Evolutionary conservation across 2,329 filamentous ascomycete species (phyloP).

Genomic region (Cercospora beticola): DNA sequence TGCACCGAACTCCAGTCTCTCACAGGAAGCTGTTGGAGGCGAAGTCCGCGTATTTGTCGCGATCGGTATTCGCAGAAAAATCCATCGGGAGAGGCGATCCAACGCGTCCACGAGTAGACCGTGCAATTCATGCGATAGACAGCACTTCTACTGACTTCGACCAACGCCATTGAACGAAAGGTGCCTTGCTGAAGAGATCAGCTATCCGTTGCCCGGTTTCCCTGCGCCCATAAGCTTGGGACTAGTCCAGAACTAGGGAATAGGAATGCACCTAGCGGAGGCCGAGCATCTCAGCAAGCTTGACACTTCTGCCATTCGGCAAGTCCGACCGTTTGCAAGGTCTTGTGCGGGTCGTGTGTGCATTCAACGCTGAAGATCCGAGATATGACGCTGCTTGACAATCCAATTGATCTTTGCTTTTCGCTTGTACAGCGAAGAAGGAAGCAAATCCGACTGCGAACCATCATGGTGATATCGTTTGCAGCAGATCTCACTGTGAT

Average conservation of each 20-base stretch:
- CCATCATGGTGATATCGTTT: background rate
- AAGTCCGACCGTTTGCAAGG: background rate
- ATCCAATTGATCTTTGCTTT: background rate
- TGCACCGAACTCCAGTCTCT: background rate
- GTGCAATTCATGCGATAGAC: background rate
- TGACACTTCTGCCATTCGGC: slow-evolving; percentile 9
- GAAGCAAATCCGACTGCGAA: background rate
- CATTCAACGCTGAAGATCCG: background rate
- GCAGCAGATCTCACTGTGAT: background rate
- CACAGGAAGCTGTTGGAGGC: background rate
- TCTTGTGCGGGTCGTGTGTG: background rate
- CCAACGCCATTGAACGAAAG: background rate
- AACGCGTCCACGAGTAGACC: background rate
- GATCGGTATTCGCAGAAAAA: too few species aligned
- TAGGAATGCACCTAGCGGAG: slow-evolving; percentile 13
- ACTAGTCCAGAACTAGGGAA: slow-evolving; percentile 10
- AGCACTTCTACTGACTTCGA: background rate
- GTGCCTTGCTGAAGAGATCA: background rate
- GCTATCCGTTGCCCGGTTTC: background rate
- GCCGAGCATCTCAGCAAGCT: slow-evolving; percentile 18
- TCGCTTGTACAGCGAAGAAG: background rate
- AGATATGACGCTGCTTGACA: background rate
- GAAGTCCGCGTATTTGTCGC: background rate
- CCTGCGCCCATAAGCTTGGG: background rate
- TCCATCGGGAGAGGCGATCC: background rate